A percentile compares a stretch with the other conserved stretches of the same genome.
Evolutionary conservation across 2,329 filamentous ascomycete species (phyloP).

Genomic region (Trichoderma cornu-damae): DNA sequence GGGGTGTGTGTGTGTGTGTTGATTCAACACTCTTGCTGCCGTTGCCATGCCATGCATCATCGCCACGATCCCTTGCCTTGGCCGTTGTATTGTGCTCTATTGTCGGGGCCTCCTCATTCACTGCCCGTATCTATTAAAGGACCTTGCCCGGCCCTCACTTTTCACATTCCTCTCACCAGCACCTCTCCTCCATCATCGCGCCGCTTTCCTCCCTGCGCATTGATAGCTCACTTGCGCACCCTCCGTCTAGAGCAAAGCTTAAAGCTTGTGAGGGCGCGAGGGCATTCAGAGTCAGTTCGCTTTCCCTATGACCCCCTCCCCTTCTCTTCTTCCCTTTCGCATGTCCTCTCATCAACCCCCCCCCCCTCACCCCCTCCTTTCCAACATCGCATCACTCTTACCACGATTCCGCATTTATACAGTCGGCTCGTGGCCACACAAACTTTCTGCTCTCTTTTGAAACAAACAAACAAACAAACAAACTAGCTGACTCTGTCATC

Average conservation of each 20-base stretch:
- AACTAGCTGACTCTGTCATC: conserved; percentile 7
- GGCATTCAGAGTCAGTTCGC: conserved; percentile 17
- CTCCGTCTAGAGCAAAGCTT: conserved; percentile 11
- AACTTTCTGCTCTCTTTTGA: background rate
- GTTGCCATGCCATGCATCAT: conserved; percentile 10
- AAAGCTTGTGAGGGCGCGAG: conserved; percentile 1
- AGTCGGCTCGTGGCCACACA: background rate
- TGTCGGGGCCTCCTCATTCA: conserved; percentile 12
- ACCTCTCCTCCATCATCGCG: conserved; percentile 8
- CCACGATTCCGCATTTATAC: background rate
- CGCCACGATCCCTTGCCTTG: background rate
- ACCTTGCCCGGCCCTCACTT: conserved; percentile 8
- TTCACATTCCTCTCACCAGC: conserved; percentile 11
- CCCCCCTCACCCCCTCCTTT: background rate
- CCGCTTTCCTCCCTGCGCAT: background rate
- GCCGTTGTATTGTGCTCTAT: background rate
- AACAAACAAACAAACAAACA: too few species aligned
- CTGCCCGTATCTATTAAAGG: conserved; percentile 19
- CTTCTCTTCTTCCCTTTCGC: background rate
- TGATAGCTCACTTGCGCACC: background rate
- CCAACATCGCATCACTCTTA: background rate
- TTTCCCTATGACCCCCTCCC: conserved; percentile 4
- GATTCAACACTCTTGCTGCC: conserved; percentile 7
- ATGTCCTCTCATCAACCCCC: background rate
- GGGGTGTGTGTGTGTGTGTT: too few species aligned